Conservation (phyloP, 768 basidiomycete species). For the Phanerochaete sordida region DNA sequence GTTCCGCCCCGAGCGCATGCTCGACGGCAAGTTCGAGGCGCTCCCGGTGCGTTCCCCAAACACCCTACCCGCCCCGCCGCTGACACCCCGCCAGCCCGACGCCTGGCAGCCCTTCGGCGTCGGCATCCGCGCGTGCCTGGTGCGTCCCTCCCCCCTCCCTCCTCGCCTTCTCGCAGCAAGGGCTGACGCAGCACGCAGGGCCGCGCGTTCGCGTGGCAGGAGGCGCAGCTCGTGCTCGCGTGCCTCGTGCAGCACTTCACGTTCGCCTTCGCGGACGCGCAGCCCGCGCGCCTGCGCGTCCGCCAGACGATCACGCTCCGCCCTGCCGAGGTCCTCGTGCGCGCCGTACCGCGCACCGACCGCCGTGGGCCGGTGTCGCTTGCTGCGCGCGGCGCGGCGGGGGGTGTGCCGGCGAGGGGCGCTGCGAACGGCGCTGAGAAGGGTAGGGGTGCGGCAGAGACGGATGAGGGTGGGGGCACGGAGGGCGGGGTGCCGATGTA, state of each 20-base stretch:
- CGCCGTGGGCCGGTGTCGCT: background rate
- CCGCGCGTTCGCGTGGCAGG: slow-evolving; percentile 47
- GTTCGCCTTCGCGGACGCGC: slow-evolving; percentile 36
- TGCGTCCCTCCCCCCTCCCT: slow-evolving; percentile 6
- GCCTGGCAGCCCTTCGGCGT: slow-evolving; percentile 40
- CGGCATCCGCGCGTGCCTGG: slow-evolving; percentile 23
- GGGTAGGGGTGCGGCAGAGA: no score
- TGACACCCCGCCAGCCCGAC: slow-evolving; percentile 28
- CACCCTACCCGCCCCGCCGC: no score
- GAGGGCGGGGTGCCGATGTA: slow-evolving; percentile 26
- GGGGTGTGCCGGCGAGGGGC: no score
- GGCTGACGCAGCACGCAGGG: slow-evolving; percentile 20
- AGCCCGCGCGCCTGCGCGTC: slow-evolving; percentile 39
- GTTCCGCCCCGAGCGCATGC: slow-evolving; percentile 46
- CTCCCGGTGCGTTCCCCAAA: slow-evolving; percentile 29
- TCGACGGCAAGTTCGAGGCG: slow-evolving; percentile 45
- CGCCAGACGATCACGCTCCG: slow-evolving; percentile 46
- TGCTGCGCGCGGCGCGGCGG: background rate
- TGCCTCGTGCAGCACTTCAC: slow-evolving; percentile 44
- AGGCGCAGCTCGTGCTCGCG: slow-evolving; percentile 38
- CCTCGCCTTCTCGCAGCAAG: no score
- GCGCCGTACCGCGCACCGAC: slow-evolving; percentile 23
- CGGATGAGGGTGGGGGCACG: no score
- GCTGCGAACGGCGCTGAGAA: no score
- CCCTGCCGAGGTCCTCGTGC: slow-evolving; percentile 38